Evolutionary conservation across 176 grass and related monocot genomes (phyloP).

Genomic region (Oryza australiensis): DNA sequence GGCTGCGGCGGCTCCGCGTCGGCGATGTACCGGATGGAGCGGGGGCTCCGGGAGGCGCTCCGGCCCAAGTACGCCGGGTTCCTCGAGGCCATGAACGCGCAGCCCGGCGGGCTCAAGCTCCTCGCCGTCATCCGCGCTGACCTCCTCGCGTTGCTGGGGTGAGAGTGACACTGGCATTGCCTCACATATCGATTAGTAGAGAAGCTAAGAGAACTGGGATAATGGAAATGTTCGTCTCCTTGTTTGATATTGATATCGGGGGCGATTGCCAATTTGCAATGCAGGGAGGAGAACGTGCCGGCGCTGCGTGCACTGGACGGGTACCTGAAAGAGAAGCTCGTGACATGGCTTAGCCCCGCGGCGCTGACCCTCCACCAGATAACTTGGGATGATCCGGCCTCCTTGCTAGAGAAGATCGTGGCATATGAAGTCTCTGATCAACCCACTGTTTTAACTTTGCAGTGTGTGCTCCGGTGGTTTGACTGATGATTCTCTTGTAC

Average conservation of each 20-base stretch:
- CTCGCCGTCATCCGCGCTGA: conserved; percentile 80
- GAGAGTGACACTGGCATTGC: conserved; percentile 31
- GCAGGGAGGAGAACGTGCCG: conserved; percentile 66
- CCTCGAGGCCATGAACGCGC: conserved; percentile 80
- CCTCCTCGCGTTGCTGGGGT: conserved; percentile 74
- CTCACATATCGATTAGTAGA: background rate
- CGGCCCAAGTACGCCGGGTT: conserved; percentile 72
- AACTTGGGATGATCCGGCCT: conserved; percentile 94
- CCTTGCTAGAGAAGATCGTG: conserved; percentile 95
- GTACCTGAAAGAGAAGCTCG: conserved; percentile 97
- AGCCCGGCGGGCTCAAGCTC: conserved; percentile 85
- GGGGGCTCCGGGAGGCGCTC: conserved; percentile 69
- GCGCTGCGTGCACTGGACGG: conserved; percentile 77
- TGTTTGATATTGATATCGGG: background rate
- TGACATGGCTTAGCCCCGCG: conserved; percentile 93
- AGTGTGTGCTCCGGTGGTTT: background rate
- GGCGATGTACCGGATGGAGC: conserved; percentile 80
- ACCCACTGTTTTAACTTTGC: background rate
- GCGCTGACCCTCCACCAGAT: conserved; percentile 85
- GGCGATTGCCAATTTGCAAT: conserved; percentile 33
- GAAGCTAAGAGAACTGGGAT: background rate
- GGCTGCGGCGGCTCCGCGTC: conserved; percentile 51
- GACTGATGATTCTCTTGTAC: conserved; percentile 19
- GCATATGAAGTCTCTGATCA: conserved; percentile 67
- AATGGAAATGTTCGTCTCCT: background rate